phyloP scores from a whole-genome alignment of 1,139 yeast genomes.

The Lizanozyma gosingica region DNA sequence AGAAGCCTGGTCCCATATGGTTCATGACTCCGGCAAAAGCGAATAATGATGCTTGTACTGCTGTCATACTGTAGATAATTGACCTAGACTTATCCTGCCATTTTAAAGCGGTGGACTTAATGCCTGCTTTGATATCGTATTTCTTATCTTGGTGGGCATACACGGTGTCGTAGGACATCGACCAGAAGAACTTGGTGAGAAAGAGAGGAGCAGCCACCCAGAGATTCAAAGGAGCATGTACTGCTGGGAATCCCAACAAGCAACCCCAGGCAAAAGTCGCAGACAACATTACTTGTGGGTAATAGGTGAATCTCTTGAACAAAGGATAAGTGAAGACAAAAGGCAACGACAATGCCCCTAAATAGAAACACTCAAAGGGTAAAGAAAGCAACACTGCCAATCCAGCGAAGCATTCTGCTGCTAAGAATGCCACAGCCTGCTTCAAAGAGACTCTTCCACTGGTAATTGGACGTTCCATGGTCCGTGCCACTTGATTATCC shows the following conservation, averaged over 20 bases:
- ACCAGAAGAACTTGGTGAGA: conserved; percentile 77
- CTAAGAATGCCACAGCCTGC: conserved; percentile 69
- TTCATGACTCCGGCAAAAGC: conserved; percentile 70
- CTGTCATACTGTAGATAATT: conserved; percentile 53
- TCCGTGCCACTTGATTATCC: conserved; percentile 80
- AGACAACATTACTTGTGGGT: conserved; percentile 81
- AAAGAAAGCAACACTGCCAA: conserved; percentile 60
- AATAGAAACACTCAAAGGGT: conserved; percentile 72
- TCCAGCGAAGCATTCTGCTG: conserved; percentile 72
- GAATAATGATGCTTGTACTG: conserved; percentile 57
- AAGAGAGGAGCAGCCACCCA: conserved; percentile 73
- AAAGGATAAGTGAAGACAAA: conserved; percentile 84
- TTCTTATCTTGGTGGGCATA: conserved; percentile 96
- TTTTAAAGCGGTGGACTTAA: conserved; percentile 87
- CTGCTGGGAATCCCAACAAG: conserved; percentile 88
- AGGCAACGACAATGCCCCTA: conserved; percentile 76
- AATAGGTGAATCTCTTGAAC: conserved; percentile 88
- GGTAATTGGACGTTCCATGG: conserved; percentile 85
- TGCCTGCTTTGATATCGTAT: conserved; percentile 82
- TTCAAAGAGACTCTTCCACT: conserved; percentile 68
- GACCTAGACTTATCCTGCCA: conserved; percentile 81
- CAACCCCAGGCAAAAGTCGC: conserved; percentile 95
- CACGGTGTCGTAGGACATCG: conserved; percentile 90
- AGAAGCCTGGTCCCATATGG: conserved; percentile 83
- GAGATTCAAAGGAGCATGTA: conserved; percentile 69